Evolutionary conservation across 2,329 filamentous ascomycete species (phyloP).

Genomic region (Penicillium sp.): DNA sequence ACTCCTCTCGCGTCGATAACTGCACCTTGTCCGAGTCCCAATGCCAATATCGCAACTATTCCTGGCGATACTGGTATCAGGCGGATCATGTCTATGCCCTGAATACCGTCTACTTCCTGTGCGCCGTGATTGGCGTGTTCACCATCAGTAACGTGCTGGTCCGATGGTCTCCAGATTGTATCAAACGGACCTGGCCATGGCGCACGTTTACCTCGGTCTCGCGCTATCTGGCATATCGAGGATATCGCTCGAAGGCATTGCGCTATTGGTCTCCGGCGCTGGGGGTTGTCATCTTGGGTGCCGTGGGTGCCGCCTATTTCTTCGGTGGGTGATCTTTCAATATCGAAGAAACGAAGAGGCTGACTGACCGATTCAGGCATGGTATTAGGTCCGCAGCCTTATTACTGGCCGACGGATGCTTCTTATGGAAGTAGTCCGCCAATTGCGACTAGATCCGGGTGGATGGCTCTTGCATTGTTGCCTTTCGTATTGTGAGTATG

Average conservation of each 20-base stretch:
- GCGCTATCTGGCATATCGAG: constrained; percentile 47
- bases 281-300: constrained; percentile 45
- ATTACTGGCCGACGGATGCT: constrained; percentile 56
- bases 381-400: constrained; percentile 53
- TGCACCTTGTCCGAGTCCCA: constrained; percentile 33
- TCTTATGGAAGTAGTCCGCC: constrained; percentile 55
- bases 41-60: constrained; percentile 28
- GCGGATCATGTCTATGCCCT: constrained; percentile 57
- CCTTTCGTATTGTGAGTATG: constrained; percentile 51
- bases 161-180: constrained; percentile 30
- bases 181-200: constrained; percentile 31
- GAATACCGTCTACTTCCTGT: constrained; percentile 56
- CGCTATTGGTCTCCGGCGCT: constrained; percentile 49
- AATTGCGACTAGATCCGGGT: constrained; percentile 55
- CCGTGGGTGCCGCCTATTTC: constrained; percentile 50
- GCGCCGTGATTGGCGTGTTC: constrained; percentile 52
- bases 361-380: constrained; percentile 34
- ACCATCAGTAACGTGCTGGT: constrained; percentile 42
- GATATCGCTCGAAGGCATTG: constrained; percentile 35
- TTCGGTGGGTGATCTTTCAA: constrained; percentile 34
- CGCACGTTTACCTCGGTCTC: constrained; percentile 36
- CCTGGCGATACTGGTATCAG: constrained; percentile 46
- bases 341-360: not conserved
- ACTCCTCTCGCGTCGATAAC: constrained; percentile 30
- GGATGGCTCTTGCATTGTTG: constrained; percentile 54